A percentile compares a stretch with the other conserved stretches of the same genome.
These are phyloP conservation scores for Penstemon eatonii DNA, from an alignment of 257 asterid genomes.

Conservation along the genomic window DNA sequence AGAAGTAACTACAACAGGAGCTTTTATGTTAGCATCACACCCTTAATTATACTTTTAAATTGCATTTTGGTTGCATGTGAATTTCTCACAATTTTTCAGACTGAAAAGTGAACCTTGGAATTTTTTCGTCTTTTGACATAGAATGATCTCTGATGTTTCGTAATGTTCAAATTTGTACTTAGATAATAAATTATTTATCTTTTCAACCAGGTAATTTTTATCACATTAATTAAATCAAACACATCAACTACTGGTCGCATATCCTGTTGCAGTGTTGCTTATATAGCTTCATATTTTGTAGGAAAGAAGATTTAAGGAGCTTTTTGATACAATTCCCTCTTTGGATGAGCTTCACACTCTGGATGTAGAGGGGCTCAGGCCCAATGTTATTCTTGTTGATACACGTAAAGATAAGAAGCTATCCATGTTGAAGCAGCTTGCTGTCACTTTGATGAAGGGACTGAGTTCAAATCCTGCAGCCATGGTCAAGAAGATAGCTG, in stretches of 20 bases:
- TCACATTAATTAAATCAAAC: background rate
- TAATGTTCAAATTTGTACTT: constrained; percentile 7
- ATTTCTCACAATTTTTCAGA: constrained; percentile 10
- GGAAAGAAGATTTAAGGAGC: constrained; percentile 97
- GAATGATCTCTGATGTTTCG: constrained; percentile 8
- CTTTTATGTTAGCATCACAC: background rate
- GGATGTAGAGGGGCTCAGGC: constrained; percentile 79
- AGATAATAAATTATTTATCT: constrained; percentile 1
- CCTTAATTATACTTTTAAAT: background rate
- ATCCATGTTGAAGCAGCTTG: constrained; percentile 86
- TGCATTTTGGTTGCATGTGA: background rate
- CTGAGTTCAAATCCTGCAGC: constrained; percentile 67
- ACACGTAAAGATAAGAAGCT: constrained; percentile 85
- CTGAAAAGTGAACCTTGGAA: background rate
- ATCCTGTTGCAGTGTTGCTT: too few species aligned
- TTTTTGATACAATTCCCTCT: constrained; percentile 75
- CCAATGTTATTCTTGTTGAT: constrained; percentile 81
- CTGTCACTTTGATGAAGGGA: constrained; percentile 75
- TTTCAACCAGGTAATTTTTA: background rate
- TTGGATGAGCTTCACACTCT: constrained; percentile 73
- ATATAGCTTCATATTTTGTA: constrained; percentile 41
- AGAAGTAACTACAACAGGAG: background rate
- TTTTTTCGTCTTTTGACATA: background rate
- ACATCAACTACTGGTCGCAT: background rate
- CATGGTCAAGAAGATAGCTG: constrained; percentile 84